Percentiles rank a stretch among this genome's conserved stretches.
Evolutionary conservation across 495 filamentous ascomycete species (phyloP).

Genomic region (Cercophora samala): DNA sequence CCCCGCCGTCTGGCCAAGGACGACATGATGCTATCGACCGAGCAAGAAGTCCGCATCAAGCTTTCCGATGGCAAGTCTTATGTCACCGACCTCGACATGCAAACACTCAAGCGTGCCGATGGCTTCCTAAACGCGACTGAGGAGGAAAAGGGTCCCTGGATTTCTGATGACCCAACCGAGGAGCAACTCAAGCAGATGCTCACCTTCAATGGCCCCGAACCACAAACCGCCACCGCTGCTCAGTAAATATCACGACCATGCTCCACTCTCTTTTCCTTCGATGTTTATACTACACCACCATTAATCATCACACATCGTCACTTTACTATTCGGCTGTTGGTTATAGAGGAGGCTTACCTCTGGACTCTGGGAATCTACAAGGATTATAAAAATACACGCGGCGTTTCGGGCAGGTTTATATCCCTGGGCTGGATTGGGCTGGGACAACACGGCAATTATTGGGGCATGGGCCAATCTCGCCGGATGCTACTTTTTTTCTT

Average conservation of each 20-base stretch:
- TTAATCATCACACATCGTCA: conserved; percentile 1
- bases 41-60: conserved; percentile 87
- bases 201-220: conserved; percentile 11
- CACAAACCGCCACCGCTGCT: conserved; percentile 10
- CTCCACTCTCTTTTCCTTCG: background rate
- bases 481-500: conserved; percentile 14
- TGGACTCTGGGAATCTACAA: background rate
- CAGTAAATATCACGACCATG: conserved; percentile 10
- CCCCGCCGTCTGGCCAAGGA: conserved; percentile 88
- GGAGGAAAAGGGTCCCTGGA: conserved; percentile 81
- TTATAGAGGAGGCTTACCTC: background rate
- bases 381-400: background rate
- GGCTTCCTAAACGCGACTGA: conserved; percentile 72
- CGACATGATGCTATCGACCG: conserved; percentile 97
- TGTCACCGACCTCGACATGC: conserved; percentile 89
- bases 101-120: conserved; percentile 81
- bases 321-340: background rate
- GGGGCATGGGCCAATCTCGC: conserved; percentile 8
- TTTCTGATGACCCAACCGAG: conserved; percentile 52
- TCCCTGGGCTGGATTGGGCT: background rate
- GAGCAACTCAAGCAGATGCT: conserved; percentile 46
- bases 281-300: background rate
- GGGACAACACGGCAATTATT: background rate
- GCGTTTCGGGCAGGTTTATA: background rate
- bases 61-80: conserved; percentile 70